Conservation (phyloP, 768 basidiomycete genomes). For the Podaxis sp. region DNA sequence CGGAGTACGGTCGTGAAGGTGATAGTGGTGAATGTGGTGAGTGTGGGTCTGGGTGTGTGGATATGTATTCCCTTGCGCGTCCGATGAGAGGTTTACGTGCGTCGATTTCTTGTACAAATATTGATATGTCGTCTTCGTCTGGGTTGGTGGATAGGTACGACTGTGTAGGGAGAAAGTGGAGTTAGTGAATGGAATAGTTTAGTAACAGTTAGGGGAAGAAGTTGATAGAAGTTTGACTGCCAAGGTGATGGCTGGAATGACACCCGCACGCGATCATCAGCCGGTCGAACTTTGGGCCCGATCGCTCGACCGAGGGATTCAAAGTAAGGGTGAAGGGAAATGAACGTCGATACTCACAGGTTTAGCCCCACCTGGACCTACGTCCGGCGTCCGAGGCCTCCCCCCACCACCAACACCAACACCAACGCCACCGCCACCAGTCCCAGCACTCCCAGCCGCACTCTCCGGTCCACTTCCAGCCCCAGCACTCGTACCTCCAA, state of each 20-base stretch:
- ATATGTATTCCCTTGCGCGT: conserved; percentile 19
- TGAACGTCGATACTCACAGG: background rate
- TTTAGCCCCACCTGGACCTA: background rate
- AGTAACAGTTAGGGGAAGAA: too few relatives aligned
- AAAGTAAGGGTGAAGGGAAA: background rate
- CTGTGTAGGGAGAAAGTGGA: background rate
- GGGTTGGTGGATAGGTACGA: conserved; percentile 31
- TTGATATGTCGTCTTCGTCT: conserved; percentile 78
- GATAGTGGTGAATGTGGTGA: background rate
- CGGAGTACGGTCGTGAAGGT: background rate
- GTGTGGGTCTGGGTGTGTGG: background rate
- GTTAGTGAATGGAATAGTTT: background rate
- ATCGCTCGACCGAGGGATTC: too few relatives aligned
- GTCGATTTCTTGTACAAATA: conserved; percentile 78
- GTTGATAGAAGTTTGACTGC: too few relatives aligned
- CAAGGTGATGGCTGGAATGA: too few relatives aligned
- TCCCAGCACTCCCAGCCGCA: conserved; percentile 27
- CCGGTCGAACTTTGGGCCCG: too few relatives aligned
- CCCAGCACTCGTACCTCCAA: background rate
- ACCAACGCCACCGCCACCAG: conserved; percentile 12
- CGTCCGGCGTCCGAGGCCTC: conserved; percentile 16
- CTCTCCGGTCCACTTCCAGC: conserved; percentile 20
- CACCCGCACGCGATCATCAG: too few relatives aligned
- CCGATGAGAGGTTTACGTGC: conserved; percentile 62
- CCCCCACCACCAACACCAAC: conserved; percentile 10